A percentile compares a stretch with the other conserved stretches of the same genome.
phyloP scores from a whole-genome alignment of 441 rosid genomes.

The Omphalea diandra region DNA sequence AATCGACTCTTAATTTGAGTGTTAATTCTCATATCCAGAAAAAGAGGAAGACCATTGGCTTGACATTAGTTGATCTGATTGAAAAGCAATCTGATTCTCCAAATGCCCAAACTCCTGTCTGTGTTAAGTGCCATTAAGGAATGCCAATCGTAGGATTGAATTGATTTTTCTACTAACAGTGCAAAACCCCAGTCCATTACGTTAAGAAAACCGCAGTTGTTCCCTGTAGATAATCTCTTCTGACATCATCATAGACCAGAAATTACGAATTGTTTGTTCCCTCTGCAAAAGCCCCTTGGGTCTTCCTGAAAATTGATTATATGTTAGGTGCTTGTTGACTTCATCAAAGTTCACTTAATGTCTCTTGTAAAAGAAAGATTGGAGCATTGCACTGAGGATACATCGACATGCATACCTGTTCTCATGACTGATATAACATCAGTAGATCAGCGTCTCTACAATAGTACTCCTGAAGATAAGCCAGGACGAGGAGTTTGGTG shows the following conservation, averaged over 20 bases:
- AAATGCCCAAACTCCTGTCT: constrained; percentile 29
- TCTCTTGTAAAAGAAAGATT: constrained; percentile 49
- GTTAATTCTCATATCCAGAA: constrained; percentile 70
- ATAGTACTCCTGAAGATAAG: constrained; percentile 35
- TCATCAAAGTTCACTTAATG: constrained; percentile 51
- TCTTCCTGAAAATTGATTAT: constrained; percentile 56
- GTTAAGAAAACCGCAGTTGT: constrained; percentile 23
- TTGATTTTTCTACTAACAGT: constrained; percentile 36
- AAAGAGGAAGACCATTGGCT: constrained; percentile 51
- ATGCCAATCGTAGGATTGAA: constrained; percentile 49
- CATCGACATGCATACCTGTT: constrained; percentile 47
- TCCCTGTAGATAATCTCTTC: constrained; percentile 21
- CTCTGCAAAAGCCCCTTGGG: constrained; percentile 70
- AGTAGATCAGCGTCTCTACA: constrained; percentile 55
- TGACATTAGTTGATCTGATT: constrained; percentile 41
- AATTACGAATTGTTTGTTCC: constrained; percentile 55
- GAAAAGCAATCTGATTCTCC: constrained; percentile 33
- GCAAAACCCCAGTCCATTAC: constrained; percentile 33
- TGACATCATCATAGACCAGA: constrained; percentile 40
- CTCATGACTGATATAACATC: constrained; percentile 56
- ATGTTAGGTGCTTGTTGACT: constrained; percentile 50
- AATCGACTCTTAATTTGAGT: constrained; percentile 55
- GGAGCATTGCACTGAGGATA: constrained; percentile 33
- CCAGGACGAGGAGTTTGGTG: constrained; percentile 64
- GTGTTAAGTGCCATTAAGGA: constrained; percentile 29